phyloP scores from a whole-genome alignment of 2,329 filamentous ascomycete species.

The Dactylellina drechsleri region DNA sequence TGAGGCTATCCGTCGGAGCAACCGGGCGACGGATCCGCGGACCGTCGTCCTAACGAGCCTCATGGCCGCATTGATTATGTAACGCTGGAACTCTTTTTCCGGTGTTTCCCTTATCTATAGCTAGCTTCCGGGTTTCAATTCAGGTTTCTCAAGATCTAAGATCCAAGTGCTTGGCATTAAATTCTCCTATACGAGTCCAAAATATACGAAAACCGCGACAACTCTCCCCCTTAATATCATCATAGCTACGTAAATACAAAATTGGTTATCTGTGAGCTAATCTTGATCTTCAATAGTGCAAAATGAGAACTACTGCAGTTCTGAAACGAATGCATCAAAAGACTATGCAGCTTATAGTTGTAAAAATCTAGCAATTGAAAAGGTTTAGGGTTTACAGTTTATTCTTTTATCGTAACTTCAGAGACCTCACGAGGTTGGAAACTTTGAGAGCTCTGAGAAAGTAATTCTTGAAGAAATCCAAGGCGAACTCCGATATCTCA shows the following conservation, averaged over 20 bases:
- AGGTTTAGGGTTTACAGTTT: too few relatives aligned
- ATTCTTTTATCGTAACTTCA: background rate
- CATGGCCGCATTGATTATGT: constrained; percentile 43
- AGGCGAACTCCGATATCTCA: constrained; percentile 43
- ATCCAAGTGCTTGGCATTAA: constrained; percentile 24
- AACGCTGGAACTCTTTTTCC: constrained; percentile 5
- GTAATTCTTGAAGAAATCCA: background rate
- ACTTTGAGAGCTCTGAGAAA: background rate
- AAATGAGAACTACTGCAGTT: too few relatives aligned
- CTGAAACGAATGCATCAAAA: too few relatives aligned
- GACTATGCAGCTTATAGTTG: too few relatives aligned
- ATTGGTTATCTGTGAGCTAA: too few relatives aligned
- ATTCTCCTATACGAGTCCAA: too few relatives aligned
- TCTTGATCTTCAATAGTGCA: background rate
- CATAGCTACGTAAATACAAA: too few relatives aligned
- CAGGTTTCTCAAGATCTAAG: constrained; percentile 13
- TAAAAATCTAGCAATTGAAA: too few relatives aligned
- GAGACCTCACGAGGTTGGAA: too few relatives aligned
- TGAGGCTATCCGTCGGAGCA: constrained; percentile 51
- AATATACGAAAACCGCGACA: too few relatives aligned
- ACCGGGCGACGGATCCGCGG: constrained; percentile 49
- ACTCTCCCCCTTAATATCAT: too few relatives aligned
- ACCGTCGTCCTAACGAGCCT: constrained; percentile 44
- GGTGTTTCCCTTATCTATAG: too few relatives aligned
- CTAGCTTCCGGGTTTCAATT: background rate